phyloP scores from a whole-genome alignment of 345 rosid genomes.

The Anastatica hierochuntica region DNA sequence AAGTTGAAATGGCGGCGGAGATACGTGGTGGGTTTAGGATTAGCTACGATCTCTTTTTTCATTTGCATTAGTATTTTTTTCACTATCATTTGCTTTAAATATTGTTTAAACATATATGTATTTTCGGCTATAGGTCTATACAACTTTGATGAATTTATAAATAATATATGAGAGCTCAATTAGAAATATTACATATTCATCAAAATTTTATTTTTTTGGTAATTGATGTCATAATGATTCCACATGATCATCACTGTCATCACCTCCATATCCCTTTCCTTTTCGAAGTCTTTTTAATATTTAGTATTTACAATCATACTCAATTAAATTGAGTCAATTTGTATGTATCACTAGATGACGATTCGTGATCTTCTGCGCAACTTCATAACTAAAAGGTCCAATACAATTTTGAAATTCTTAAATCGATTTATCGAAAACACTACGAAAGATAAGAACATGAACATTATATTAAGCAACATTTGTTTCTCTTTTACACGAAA shows the following conservation, averaged over 20 bases:
- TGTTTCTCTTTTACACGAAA: too few species aligned
- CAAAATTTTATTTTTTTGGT: neutral
- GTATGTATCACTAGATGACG: neutral
- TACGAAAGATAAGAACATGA: too few species aligned
- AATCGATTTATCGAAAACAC: too few species aligned
- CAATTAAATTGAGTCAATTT: too few species aligned
- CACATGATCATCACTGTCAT: slow-evolving; percentile 19
- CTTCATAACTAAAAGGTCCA: neutral
- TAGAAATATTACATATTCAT: neutral
- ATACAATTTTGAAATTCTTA: neutral
- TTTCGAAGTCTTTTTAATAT: slow-evolving; percentile 7
- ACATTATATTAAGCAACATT: too few species aligned
- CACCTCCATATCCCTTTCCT: slow-evolving; percentile 11
- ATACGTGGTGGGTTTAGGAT: slow-evolving; percentile 29
- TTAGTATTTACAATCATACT: neutral
- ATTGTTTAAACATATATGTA: neutral
- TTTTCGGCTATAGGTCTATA: slow-evolving; percentile 14
- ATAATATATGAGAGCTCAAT: neutral
- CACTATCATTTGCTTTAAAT: slow-evolving; percentile 13
- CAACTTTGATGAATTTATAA: neutral
- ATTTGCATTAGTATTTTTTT: slow-evolving; percentile 19
- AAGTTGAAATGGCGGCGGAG: slow-evolving; percentile 31
- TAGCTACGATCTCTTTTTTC: slow-evolving; percentile 14
- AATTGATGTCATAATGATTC: slow-evolving; percentile 22
- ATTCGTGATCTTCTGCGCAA: slow-evolving; percentile 1